A percentile compares a stretch with the other conserved stretches of the same genome.
Evolutionary conservation across 441 rosid species (phyloP).

Genomic region (Gossypium trilobum): DNA sequence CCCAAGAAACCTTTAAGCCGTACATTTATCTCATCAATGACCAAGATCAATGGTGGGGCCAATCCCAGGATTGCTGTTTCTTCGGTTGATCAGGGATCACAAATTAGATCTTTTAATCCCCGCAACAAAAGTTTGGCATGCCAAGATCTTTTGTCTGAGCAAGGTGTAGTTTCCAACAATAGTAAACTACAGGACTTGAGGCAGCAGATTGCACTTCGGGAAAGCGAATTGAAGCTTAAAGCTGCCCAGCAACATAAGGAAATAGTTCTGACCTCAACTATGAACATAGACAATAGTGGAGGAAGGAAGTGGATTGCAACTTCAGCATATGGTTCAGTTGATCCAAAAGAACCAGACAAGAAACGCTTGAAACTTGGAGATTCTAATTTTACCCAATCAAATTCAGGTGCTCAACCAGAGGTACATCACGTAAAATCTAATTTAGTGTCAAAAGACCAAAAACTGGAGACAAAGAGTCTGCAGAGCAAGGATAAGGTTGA

Average conservation of each 20-base stretch:
- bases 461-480: conserved; percentile 20
- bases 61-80: conserved; percentile 30
- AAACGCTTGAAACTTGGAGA: conserved; percentile 51
- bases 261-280: conserved; percentile 24
- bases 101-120: conserved; percentile 27
- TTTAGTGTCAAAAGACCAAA: conserved; percentile 27
- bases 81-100: conserved; percentile 32
- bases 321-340: conserved; percentile 32
- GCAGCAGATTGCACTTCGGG: conserved; percentile 86
- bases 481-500: conserved; percentile 23
- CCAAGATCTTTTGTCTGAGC: conserved; percentile 39
- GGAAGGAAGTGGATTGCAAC: conserved; percentile 29
- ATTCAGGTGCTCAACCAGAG: conserved; percentile 24
- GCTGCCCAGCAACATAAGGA: conserved; percentile 54
- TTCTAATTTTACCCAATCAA: conserved; percentile 30
- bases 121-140: conserved; percentile 30
- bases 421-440: conserved; percentile 26
- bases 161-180: conserved; percentile 32
- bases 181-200: conserved; percentile 63
- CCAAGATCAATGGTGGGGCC: conserved; percentile 33
- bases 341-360: conserved; percentile 45
- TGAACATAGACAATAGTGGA: conserved; percentile 26
- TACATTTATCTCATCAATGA: conserved; percentile 30
- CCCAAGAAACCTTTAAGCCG: conserved; percentile 41
- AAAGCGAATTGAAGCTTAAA: conserved; percentile 70